These are phyloP conservation scores for Saccharata proteae DNA, from an alignment of 2,329 filamentous ascomycete genomes.

Conservation along the genomic window DNA sequence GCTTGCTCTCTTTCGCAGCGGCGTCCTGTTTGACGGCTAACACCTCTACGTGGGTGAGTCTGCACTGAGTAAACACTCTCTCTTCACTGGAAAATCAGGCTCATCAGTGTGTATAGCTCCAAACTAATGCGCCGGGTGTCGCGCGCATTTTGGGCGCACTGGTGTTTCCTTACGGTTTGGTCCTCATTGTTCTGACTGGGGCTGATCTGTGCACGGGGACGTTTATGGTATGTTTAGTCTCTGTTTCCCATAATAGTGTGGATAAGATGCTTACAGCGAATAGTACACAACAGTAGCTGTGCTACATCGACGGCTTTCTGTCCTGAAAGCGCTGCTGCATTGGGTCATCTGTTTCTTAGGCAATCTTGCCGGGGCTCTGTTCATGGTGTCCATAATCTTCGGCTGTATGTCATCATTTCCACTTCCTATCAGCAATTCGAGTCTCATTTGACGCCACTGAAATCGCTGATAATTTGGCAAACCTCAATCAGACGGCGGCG, in stretches of 20 bases:
- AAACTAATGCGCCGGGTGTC: slow-evolving; percentile 5
- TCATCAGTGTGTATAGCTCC: slow-evolving; percentile 2
- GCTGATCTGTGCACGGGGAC: slow-evolving; percentile 8
- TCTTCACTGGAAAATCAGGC: background rate
- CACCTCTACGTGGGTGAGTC: slow-evolving; percentile 4
- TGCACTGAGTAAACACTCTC: no score
- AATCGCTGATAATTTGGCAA: no score
- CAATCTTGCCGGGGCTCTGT: slow-evolving; percentile 37
- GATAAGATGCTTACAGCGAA: no score
- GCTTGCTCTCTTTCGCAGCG: slow-evolving; percentile 36
- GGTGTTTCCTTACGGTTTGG: slow-evolving; percentile 7
- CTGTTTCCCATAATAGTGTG: no score
- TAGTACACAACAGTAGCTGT: slow-evolving; percentile 10
- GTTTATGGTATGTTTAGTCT: slow-evolving; percentile 7
- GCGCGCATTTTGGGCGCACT: slow-evolving; percentile 5
- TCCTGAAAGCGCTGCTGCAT: slow-evolving; percentile 25
- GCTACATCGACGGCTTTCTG: slow-evolving; percentile 16
- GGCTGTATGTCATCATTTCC: slow-evolving; percentile 27
- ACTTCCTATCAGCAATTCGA: background rate
- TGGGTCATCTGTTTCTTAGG: slow-evolving; percentile 38
- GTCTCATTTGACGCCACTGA: no score
- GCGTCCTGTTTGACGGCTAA: slow-evolving; percentile 6
- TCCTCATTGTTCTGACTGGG: slow-evolving; percentile 5
- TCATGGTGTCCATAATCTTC: slow-evolving; percentile 36
- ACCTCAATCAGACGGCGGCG: slow-evolving; percentile 28